Base-by-base conservation (phyloP, 805 yeast genomes). In the Pichia gijzeniarum region DNA sequence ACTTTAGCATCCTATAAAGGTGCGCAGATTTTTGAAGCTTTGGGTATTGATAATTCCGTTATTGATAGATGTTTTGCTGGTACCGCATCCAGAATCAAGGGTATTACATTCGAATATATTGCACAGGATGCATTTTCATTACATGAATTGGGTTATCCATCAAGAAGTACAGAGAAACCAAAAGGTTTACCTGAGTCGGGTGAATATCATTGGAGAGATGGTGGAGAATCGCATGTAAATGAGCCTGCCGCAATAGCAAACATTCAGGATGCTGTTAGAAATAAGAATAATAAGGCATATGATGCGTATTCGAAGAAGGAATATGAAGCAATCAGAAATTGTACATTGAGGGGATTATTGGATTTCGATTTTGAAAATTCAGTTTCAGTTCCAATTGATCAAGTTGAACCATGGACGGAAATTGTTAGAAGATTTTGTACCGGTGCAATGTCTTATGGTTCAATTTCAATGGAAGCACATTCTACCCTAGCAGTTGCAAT, bases 381-480 rank as follows among this genome's bases (percentile, higher is more conserved):
- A 0, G 73, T 72, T 4, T 76, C 90, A 4, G 93, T 91, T 44
- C 97, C 99, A 47, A 70, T 91, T 51, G 99, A 91, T 61, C 98
- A 93, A 70, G 99, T 91, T 55, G 99, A 91, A 72, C 99, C 99
- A 38, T 91, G 99, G 99, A 93, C 98, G 32, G 99, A 91, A 66
- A 91, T 91, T 64, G 99, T 90, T 30, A 82, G 96, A 58, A 79
- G 99, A 59, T 93, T 93, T 64, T 90, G 90, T 53, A 90, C 99
- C n/a, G 99, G 99, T 71, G 99, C 99, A 43, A 91, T 91, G 99
- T 90, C 97, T 2, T 91, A 93, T 62, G 99, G 99, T 61, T 91
- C 98, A 40, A 91, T 91, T 61, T 91, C 98, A 4, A 85, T 90
- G 95, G 99, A 91, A 68, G 90, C 97, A 2, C 99, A 91, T 68